Base-by-base conservation (phyloP, 495 filamentous ascomycete genomes). In the Pyrenula massariospora region DNA sequence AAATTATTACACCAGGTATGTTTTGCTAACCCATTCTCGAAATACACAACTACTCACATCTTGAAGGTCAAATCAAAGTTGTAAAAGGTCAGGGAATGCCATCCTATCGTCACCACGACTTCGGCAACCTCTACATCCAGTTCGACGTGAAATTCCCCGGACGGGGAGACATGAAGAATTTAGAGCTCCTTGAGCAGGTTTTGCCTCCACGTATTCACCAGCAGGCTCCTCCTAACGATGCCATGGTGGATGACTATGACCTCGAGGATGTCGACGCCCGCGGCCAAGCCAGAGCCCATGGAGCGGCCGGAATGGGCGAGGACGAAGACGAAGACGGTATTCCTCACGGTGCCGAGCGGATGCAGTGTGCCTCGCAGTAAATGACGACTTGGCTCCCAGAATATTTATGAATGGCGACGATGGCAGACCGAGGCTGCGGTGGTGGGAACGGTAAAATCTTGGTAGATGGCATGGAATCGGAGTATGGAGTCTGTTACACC, bases 291-390 rank as follows among this genome's bases (percentile, higher is more conserved):
- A 76, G 87, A 58, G 90, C 89, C 48, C 83, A 87, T 60, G 85
- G 84, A 54, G 83, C 80, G 21, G 75, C 73, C n/a, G 70, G 62
- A 10, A 84, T 83, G 77, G 89, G 92, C 50, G 91, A 96, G 22
- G 85, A 88, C 47, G 93, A 98, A 57, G 87, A 89, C 24, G 79
- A 91, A 22, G 76, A 79, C 50, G 68, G 67, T 68, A 84, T 84
- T 53, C 89, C 89, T 60, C 77, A 78, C 48, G 89, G 89, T 59
- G 90, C 82, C 48, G 93, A 99, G 76, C 80, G 94, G 48, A 91
- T 99, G 63, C 93, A 97, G 77, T 99, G 93, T 70, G 94, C 93
- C 59, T 93, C 89, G 5, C 93, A 97, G 81, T 99, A 95, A 85
- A 60, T 15, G 31, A 5, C n/a, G n/a, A n/a, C n/a, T n/a, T n/a